Base-by-base conservation (phyloP, 2,329 filamentous ascomycete species). In the Neobulgaria alba region DNA sequence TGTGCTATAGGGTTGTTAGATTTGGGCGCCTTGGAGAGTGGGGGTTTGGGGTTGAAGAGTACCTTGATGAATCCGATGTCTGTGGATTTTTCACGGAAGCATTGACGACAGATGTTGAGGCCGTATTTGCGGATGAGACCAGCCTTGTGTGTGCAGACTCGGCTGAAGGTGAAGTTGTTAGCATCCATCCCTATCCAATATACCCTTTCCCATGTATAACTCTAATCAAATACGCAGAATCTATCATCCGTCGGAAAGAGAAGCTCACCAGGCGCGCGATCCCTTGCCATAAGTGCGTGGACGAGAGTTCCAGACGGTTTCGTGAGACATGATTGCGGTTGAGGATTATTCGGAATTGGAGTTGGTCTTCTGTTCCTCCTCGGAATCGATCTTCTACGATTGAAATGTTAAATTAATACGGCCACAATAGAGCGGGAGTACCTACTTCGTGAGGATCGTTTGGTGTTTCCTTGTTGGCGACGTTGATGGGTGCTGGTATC, bases 41-140 rank as follows among this genome's bases (percentile, higher is more conserved):
- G 32, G 9, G 29, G 26, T 32, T 41, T 16, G 15, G 16, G 32
- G 23, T 35, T 30, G 40, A 56, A 51, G n/a, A n/a, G n/a, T 63
- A 80, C 77, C 79, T 83, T 82, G 71, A 75, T 71, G 69, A 83
- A 83, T 61, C 79, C 79, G 67, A 83, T 82, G 63, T 83, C 79
- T 66, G 75, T 67, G 56, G 76, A 67, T 73, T 82, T 82, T 73
- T 83, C 79, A 62, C 79, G 75, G 76, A 82, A 84, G 75, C 79
- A 84, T 67, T 84, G 79, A 76, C 79, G 78, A 77, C 79, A 84
- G 65, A 84, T 78, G 72, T 94, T 87, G 61, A 95, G 79, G 66
- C 92, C 90, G 76, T 98, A 98, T 77, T 98, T 98, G 77, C 92
- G 89, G 81, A 98, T 95, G 60, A 98, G 82, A 93, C 92, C 92